phyloP scores from a whole-genome alignment of 2,329 filamentous ascomycete species.

The Dactylellina haptotyla region DNA sequence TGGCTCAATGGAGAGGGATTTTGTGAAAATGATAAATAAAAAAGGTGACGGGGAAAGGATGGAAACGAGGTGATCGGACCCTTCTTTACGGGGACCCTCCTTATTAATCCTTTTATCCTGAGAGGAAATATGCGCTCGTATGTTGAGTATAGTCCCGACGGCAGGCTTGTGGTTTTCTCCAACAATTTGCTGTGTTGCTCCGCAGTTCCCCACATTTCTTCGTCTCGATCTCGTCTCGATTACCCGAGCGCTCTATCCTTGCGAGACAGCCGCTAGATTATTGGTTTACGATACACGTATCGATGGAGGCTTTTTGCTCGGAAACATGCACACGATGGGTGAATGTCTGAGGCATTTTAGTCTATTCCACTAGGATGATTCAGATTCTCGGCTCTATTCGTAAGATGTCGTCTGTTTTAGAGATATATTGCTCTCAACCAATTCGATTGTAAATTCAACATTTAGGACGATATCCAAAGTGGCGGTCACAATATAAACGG shows the following conservation, averaged over 20 bases:
- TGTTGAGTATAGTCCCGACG: slow-evolving; percentile 30
- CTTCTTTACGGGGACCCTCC: not conserved
- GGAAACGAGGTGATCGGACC: not conserved
- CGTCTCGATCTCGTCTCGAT: slow-evolving; percentile 52
- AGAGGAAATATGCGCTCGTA: not conserved
- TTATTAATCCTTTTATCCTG: not conserved
- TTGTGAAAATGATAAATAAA: not conserved
- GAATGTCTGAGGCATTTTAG: slow-evolving; percentile 4
- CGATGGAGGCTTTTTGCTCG: not conserved
- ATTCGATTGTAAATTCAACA: too few relatives aligned
- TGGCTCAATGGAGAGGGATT: slow-evolving; percentile 5
- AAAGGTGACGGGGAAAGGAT: not conserved
- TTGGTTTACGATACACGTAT: not conserved
- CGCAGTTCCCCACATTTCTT: slow-evolving; percentile 28
- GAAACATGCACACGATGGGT: not conserved
- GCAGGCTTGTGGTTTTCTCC: not conserved
- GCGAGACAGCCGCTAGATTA: not conserved
- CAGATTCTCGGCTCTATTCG: too few relatives aligned
- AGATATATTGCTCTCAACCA: too few relatives aligned
- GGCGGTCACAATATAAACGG: too few relatives aligned
- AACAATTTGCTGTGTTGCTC: slow-evolving; percentile 9
- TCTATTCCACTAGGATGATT: not conserved
- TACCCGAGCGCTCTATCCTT: not conserved
- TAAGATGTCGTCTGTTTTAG: too few relatives aligned
- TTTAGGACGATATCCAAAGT: too few relatives aligned